Evolutionary conservation across 176 grass and related monocot species (phyloP).

Genomic region (Aegilops umbellulata): DNA sequence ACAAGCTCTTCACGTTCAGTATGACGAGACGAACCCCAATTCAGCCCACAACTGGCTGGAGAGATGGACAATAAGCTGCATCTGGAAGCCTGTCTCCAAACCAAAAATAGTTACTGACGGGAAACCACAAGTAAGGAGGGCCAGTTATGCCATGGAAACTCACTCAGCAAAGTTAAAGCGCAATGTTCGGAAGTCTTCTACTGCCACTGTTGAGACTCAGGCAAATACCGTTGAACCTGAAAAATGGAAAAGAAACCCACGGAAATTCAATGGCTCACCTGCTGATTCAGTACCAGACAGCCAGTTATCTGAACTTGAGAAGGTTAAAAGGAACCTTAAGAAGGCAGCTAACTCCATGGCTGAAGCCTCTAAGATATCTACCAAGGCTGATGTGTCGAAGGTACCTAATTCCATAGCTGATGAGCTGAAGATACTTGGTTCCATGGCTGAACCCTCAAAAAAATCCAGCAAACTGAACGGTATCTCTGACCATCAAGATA

Average conservation of each 20-base stretch:
- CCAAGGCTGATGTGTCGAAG: constrained; percentile 58
- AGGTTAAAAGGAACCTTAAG: constrained; percentile 87
- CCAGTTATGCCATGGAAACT: constrained; percentile 73
- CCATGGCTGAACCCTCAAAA: constrained; percentile 48
- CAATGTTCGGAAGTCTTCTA: constrained; percentile 41
- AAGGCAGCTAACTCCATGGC: constrained; percentile 73
- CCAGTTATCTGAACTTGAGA: constrained; percentile 83
- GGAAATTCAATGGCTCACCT: constrained; percentile 38
- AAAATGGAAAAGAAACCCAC: constrained; percentile 57
- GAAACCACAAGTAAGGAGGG: constrained; percentile 49
- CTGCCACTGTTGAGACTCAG: constrained; percentile 39
- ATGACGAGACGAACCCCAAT: constrained; percentile 67
- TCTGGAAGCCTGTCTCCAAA: constrained; percentile 59
- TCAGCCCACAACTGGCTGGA: constrained; percentile 75
- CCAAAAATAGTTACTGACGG: constrained; percentile 57
- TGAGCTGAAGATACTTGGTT: constrained; percentile 39
- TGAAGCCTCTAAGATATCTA: constrained; percentile 69
- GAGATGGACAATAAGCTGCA: constrained; percentile 65
- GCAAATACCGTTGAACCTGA: constrained; percentile 49
- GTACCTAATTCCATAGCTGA: constrained; percentile 49
- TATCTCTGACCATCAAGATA: constrained; percentile 38
- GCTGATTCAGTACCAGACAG: constrained; percentile 62
- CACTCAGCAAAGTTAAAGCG: constrained; percentile 85
- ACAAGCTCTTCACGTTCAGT: constrained; percentile 62
- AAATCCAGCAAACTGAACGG: constrained; percentile 37